phyloP scores from a whole-genome alignment of 23 red algal species.

The Pyropia haitanensis region DNA sequence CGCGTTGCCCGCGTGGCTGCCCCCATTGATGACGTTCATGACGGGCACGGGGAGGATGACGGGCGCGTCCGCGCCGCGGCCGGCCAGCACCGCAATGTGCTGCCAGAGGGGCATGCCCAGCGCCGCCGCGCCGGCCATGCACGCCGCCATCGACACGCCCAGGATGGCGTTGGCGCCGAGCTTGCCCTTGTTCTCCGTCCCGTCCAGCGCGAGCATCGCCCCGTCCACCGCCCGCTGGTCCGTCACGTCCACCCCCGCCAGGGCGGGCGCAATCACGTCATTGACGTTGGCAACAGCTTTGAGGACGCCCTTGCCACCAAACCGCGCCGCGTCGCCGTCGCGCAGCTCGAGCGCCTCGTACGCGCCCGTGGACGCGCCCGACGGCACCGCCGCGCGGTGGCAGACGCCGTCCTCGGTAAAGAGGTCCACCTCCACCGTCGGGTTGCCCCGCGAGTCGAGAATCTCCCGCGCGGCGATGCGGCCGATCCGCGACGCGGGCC shows the following conservation, averaged over 20 bases:
- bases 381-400: slow-evolving; percentile 83
- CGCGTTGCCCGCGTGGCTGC: slow-evolving; percentile 88
- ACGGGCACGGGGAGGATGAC: slow-evolving; percentile 76
- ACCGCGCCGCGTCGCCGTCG: slow-evolving; percentile 71
- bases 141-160: slow-evolving; percentile 94
- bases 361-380: slow-evolving; percentile 88
- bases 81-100: slow-evolving; percentile 88
- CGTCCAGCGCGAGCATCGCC: slow-evolving; percentile 83
- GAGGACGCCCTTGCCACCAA: slow-evolving; percentile 74
- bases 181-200: slow-evolving; percentile 67
- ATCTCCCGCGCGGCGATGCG: slow-evolving; percentile 41
- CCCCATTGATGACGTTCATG: slow-evolving; percentile 98
- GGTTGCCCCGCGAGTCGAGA: slow-evolving; percentile 83
- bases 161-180: slow-evolving; percentile 96
- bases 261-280: slow-evolving; percentile 45
- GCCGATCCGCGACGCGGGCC: too few relatives aligned
- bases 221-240: slow-evolving; percentile 76
- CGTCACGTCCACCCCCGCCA: slow-evolving; percentile 51
- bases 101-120: slow-evolving; percentile 66
- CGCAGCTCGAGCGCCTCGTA: slow-evolving; percentile 95
- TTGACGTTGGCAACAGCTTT: slow-evolving; percentile 91
- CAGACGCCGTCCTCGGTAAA: slow-evolving; percentile 41
- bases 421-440: slow-evolving; percentile 84
- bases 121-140: slow-evolving; percentile 83
- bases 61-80: slow-evolving; percentile 31